phyloP scores from a whole-genome alignment of 1,284 basidiomycete genomes.

The Austroboletus niveus region DNA sequence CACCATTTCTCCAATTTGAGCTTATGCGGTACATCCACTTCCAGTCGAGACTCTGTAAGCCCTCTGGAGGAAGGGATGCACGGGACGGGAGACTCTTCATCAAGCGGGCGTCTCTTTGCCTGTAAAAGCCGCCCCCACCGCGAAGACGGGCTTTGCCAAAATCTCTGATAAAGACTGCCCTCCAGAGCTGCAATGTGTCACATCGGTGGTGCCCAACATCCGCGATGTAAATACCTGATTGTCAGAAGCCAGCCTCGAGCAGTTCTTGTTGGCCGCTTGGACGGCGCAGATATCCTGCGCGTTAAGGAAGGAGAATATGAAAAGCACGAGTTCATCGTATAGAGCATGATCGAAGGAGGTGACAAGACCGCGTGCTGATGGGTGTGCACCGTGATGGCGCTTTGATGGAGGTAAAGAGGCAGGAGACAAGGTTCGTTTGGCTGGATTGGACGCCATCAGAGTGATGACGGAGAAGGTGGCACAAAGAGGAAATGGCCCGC shows the following conservation, averaged over 20 bases:
- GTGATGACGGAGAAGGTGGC: background rate
- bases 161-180: slow-evolving; percentile 52
- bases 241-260: slow-evolving; percentile 60
- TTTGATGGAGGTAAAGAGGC: slow-evolving; percentile 54
- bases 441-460: slow-evolving; percentile 40
- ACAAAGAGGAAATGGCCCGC: slow-evolving; percentile 16
- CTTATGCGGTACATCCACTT: slow-evolving; percentile 84
- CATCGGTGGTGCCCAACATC: slow-evolving; percentile 16
- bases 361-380: slow-evolving; percentile 11
- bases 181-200: slow-evolving; percentile 50
- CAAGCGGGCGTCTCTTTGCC: slow-evolving; percentile 54
- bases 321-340: slow-evolving; percentile 73
- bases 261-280: slow-evolving; percentile 63
- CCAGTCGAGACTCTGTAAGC: slow-evolving; percentile 53
- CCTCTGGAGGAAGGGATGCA: slow-evolving; percentile 31
- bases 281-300: slow-evolving; percentile 63
- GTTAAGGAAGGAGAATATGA: slow-evolving; percentile 69
- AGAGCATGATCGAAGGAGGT: slow-evolving; percentile 54
- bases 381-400: slow-evolving; percentile 41
- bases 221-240: slow-evolving; percentile 44
- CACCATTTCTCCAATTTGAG: slow-evolving; percentile 75
- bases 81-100: slow-evolving; percentile 58
- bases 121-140: slow-evolving; percentile 59
- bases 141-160: slow-evolving; percentile 67
- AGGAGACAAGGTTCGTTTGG: slow-evolving; percentile 52